Evolutionary conservation across 805 yeast species (phyloP).

Genomic region (Kazachstania psychrophila): DNA sequence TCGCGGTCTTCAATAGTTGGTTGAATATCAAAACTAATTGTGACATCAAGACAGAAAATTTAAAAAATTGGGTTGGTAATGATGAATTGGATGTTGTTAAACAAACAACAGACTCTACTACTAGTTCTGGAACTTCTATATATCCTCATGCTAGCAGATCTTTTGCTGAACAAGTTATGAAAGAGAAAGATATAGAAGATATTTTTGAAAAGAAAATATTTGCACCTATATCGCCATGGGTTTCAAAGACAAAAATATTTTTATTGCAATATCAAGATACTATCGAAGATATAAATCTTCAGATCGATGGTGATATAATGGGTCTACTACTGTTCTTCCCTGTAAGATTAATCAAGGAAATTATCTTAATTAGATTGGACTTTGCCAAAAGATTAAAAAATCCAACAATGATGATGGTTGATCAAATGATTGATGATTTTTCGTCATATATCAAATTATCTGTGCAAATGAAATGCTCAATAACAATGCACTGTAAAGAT

Average conservation of each 20-base stretch:
- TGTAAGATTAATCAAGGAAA: slow-evolving; percentile 65
- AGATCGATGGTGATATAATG: slow-evolving; percentile 58
- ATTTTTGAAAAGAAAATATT: slow-evolving; percentile 64
- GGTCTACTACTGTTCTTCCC: slow-evolving; percentile 68
- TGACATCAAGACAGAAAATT: slow-evolving; percentile 46
- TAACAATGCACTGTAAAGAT: slow-evolving; percentile 46
- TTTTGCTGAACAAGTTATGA: slow-evolving; percentile 74
- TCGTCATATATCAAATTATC: slow-evolving; percentile 68
- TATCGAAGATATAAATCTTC: slow-evolving; percentile 62
- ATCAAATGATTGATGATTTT: slow-evolving; percentile 83
- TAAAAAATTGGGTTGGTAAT: slow-evolving; percentile 78
- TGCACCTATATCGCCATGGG: slow-evolving; percentile 67
- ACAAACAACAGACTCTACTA: slow-evolving; percentile 14
- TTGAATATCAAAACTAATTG: slow-evolving; percentile 63
- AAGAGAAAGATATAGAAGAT: slow-evolving; percentile 65
- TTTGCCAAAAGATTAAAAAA: slow-evolving; percentile 72
- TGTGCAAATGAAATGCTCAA: slow-evolving; percentile 60
- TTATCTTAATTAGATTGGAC: slow-evolving; percentile 59
- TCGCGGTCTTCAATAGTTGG: slow-evolving; percentile 82
- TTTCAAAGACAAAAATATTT: slow-evolving; percentile 69
- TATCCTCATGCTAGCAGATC: slow-evolving; percentile 37
- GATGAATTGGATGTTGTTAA: slow-evolving; percentile 58
- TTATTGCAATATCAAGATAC: slow-evolving; percentile 50
- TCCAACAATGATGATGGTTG: slow-evolving; percentile 93
- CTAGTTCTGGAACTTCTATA: slow-evolving; percentile 31